phyloP scores from a whole-genome alignment of 192 early-diverging fungal genomes.

The Phlyctochytrium planicorne region DNA sequence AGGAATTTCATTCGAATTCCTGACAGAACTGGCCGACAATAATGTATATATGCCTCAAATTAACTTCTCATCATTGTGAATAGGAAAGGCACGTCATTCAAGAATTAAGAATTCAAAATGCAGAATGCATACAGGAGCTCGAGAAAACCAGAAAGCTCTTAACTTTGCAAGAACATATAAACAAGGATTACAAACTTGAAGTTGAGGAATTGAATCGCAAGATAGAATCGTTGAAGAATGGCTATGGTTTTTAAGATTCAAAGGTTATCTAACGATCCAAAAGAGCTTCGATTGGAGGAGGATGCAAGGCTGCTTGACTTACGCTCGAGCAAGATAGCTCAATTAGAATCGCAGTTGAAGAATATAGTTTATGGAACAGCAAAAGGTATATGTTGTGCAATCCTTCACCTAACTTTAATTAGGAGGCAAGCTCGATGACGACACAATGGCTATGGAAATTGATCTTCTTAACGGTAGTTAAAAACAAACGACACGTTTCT shows the following conservation, averaged over 20 bases:
- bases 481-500: not conserved
- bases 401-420: slow-evolving; percentile 6
- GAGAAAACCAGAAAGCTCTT: slow-evolving; percentile 52
- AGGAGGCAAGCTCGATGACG: slow-evolving; percentile 11
- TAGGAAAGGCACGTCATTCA: slow-evolving; percentile 53
- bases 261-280: slow-evolving; percentile 1
- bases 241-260: slow-evolving; percentile 47
- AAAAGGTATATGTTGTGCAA: slow-evolving; percentile 32
- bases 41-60: slow-evolving; percentile 13
- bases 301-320: slow-evolving; percentile 48
- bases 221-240: slow-evolving; percentile 49
- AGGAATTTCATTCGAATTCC: slow-evolving; percentile 43
- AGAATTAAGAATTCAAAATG: slow-evolving; percentile 52
- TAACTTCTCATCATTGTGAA: slow-evolving; percentile 4
- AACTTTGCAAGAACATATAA: slow-evolving; percentile 56
- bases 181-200: slow-evolving; percentile 54
- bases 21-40: slow-evolving; percentile 38
- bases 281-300: slow-evolving; percentile 59
- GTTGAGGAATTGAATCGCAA: slow-evolving; percentile 44
- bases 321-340: slow-evolving; percentile 49
- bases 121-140: slow-evolving; percentile 55
- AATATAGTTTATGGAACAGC: slow-evolving; percentile 41
- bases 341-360: slow-evolving; percentile 52
- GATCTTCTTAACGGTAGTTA: slow-evolving; percentile 43
- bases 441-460: slow-evolving; percentile 35